phyloP scores from a whole-genome alignment of 192 early-diverging fungal species.

The Podila epicladia region DNA sequence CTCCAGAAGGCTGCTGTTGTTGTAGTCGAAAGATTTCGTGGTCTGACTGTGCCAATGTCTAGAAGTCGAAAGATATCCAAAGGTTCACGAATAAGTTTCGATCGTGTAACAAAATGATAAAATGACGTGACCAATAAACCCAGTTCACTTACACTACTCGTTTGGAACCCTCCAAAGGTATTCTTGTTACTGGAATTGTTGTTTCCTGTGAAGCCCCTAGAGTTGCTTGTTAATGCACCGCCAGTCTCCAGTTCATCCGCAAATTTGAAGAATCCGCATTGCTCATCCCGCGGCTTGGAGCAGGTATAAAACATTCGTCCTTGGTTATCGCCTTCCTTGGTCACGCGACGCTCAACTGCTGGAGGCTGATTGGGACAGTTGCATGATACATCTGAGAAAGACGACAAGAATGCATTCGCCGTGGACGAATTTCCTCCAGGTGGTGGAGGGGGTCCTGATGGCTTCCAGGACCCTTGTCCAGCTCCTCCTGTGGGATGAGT shows the following conservation, averaged over 20 bases:
- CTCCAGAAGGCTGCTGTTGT: background rate
- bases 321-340: slow-evolving; percentile 65
- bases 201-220: background rate
- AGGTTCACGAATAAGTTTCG: background rate
- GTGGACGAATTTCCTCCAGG: no score
- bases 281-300: slow-evolving; percentile 36
- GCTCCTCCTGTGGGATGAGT: background rate
- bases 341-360: slow-evolving; percentile 51
- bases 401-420: no score
- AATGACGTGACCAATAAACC: no score
- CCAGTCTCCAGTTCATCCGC: background rate
- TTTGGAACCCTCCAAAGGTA: no score
- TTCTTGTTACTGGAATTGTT: background rate
- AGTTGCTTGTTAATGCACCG: background rate
- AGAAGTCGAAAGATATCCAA: background rate
- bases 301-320: slow-evolving; percentile 66
- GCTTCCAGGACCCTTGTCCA: no score
- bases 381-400: slow-evolving; percentile 1
- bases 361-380: slow-evolving; percentile 54
- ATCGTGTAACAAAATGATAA: background rate
- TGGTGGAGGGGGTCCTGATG: no score
- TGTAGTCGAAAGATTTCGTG: slow-evolving; percentile 9
- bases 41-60: slow-evolving; percentile 17
- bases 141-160: no score
- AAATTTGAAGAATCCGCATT: slow-evolving; percentile 30